Percentiles rank a stretch among this genome's conserved stretches.
These are phyloP conservation scores for Microstegium vimineum DNA, from an alignment of 176 grass and related monocot genomes.

Conservation along the genomic window DNA sequence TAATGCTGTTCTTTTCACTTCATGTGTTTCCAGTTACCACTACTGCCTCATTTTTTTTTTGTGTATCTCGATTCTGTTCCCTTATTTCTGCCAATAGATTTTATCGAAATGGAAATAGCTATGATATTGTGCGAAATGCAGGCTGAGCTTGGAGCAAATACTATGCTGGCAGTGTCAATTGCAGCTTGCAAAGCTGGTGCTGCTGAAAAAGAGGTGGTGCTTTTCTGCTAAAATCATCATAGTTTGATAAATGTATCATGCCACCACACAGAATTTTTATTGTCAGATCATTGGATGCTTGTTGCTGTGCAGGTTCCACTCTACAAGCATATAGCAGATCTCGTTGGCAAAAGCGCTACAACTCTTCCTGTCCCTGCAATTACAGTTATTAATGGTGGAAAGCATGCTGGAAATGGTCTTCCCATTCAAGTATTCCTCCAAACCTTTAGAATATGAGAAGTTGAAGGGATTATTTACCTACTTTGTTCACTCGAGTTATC, in stretches of 20 bases:
- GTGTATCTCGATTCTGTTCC: too few relatives aligned
- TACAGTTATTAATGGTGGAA: slow-evolving; percentile 93
- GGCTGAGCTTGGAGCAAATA: slow-evolving; percentile 81
- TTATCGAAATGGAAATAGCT: not conserved
- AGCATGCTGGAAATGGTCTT: slow-evolving; percentile 74
- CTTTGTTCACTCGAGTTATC: not conserved
- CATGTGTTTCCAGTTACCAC: not conserved
- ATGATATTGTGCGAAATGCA: slow-evolving; percentile 23
- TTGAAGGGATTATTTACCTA: slow-evolving; percentile 3
- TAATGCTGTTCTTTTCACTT: not conserved
- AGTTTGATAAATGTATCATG: not conserved
- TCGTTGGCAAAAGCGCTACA: slow-evolving; percentile 72
- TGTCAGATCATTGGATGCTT: slow-evolving; percentile 14
- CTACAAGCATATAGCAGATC: slow-evolving; percentile 96
- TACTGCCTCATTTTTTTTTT: not conserved
- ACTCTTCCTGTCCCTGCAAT: slow-evolving; percentile 79
- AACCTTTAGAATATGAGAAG: slow-evolving; percentile 11
- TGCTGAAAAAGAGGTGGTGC: slow-evolving; percentile 84
- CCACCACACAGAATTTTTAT: not conserved
- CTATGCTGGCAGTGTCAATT: slow-evolving; percentile 93
- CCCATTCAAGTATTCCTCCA: slow-evolving; percentile 61
- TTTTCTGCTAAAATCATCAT: slow-evolving; percentile 1
- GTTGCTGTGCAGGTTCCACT: slow-evolving; percentile 63
- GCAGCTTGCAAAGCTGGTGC: slow-evolving; percentile 98
- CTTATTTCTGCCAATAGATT: not conserved